phyloP scores from a whole-genome alignment of 2,329 filamentous ascomycete genomes.

The Pseudogymnoascus sp. region DNA sequence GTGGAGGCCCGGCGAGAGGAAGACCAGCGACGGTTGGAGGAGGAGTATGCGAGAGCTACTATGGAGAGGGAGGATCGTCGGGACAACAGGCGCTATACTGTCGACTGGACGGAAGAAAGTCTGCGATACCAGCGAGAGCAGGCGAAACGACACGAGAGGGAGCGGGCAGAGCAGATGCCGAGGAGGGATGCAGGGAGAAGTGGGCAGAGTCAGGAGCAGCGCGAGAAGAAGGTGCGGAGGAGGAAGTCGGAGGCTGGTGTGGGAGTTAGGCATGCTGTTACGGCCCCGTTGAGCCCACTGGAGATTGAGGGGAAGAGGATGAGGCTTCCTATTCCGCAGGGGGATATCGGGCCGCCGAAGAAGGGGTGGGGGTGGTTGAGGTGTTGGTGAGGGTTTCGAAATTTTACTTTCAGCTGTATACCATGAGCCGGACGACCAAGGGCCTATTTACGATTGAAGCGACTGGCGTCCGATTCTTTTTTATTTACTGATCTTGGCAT shows the following conservation, averaged over 20 bases:
- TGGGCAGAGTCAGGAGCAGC: constrained; percentile 2
- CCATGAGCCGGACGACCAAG: not conserved
- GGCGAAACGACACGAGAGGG: constrained; percentile 10
- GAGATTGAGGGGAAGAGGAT: constrained; percentile 21
- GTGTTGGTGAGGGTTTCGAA: constrained; percentile 11
- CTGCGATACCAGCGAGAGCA: not conserved
- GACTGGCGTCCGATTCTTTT: not conserved
- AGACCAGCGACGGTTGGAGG: not conserved
- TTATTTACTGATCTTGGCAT: not conserved
- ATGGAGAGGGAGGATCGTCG: not conserved
- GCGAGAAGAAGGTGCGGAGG: constrained; percentile 9
- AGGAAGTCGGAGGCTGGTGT: constrained; percentile 12
- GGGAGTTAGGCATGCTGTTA: constrained; percentile 24
- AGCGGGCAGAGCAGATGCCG: constrained; percentile 8
- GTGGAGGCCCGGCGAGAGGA: constrained; percentile 37
- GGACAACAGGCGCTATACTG: not conserved
- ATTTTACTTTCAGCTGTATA: constrained; percentile 5
- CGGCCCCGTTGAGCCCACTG: constrained; percentile 26
- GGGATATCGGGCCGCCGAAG: not conserved
- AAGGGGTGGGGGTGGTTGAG: constrained; percentile 10
- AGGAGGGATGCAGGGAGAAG: constrained; percentile 8
- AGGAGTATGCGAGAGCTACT: constrained; percentile 2
- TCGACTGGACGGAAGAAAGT: constrained; percentile 1
- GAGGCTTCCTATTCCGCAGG: not conserved
- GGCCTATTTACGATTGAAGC: not conserved